phyloP scores from a whole-genome alignment of 805 yeast genomes.

The Schizosaccharomyces japonicus region DNA sequence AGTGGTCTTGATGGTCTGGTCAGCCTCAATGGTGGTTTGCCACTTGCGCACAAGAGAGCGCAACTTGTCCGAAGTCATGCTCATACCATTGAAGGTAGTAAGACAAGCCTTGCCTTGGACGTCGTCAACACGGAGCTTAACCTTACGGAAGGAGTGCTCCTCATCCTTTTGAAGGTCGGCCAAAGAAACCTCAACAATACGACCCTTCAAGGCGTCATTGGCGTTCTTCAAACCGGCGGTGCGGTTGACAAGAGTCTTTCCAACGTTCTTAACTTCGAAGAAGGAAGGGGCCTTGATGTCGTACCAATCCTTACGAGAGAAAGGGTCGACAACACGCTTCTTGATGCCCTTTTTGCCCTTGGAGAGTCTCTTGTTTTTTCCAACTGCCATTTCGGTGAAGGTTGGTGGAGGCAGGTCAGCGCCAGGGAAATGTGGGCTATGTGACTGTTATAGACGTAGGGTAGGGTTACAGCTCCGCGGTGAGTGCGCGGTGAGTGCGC shows the following conservation, averaged over 20 bases:
- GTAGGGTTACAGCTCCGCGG: not conserved
- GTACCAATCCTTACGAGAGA: constrained; percentile 88
- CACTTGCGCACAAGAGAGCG: constrained; percentile 96
- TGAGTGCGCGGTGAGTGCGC: no score
- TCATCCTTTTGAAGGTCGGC: constrained; percentile 91
- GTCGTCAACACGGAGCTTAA: constrained; percentile 94
- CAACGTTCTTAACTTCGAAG: constrained; percentile 94
- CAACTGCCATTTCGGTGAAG: constrained; percentile 35
- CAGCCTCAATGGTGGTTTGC: constrained; percentile 95
- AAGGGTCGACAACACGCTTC: constrained; percentile 98
- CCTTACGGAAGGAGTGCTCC: constrained; percentile 94
- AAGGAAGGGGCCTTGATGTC: constrained; percentile 97
- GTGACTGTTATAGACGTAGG: not conserved
- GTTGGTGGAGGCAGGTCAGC: not conserved
- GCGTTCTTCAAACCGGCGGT: constrained; percentile 94
- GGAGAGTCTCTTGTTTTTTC: constrained; percentile 64
- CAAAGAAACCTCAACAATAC: constrained; percentile 82
- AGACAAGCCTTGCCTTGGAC: constrained; percentile 95
- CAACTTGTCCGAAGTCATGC: constrained; percentile 92
- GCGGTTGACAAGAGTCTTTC: constrained; percentile 95
- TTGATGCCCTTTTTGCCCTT: constrained; percentile 91
- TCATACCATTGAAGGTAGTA: constrained; percentile 98
- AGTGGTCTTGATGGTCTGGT: constrained; percentile 91
- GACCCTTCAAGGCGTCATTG: constrained; percentile 93
- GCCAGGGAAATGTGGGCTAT: not conserved